Conservation (phyloP, 208 protist genomes). For the Leishmania lainsoni region DNA sequence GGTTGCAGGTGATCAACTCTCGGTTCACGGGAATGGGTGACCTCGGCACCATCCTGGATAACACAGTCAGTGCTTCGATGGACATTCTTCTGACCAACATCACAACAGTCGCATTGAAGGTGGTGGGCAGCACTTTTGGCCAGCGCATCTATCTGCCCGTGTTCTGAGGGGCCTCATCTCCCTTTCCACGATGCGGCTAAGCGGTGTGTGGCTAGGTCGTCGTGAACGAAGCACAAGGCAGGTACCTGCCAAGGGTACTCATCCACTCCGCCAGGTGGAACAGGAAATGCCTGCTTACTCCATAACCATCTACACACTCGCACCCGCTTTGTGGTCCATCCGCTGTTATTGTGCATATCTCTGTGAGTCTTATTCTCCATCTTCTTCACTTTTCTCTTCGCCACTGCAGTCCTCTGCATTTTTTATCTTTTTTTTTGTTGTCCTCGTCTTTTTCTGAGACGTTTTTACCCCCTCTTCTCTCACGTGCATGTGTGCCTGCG, state of each 20-base stretch:
- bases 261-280: not conserved
- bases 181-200: not conserved
- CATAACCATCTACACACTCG: not conserved
- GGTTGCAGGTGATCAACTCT: conserved; percentile 24
- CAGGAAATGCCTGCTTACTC: not conserved
- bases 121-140: conserved; percentile 18
- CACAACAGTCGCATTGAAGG: conserved; percentile 11
- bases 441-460: not conserved
- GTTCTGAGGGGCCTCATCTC: not conserved
- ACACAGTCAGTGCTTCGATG: conserved; percentile 9
- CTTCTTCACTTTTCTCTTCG: not conserved
- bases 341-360: not conserved
- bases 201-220: not conserved
- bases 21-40: conserved; percentile 21
- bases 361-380: not conserved
- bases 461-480: not conserved
- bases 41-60: conserved; percentile 16
- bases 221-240: not conserved
- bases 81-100: conserved; percentile 16
- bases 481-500: not conserved
- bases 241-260: not conserved
- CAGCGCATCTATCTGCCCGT: conserved; percentile 19
- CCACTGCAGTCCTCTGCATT: not conserved
- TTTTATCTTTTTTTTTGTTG: not conserved
- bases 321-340: not conserved